Evolutionary conservation across 345 rosid species (phyloP).

Genomic region (Populus ilicifolia): DNA sequence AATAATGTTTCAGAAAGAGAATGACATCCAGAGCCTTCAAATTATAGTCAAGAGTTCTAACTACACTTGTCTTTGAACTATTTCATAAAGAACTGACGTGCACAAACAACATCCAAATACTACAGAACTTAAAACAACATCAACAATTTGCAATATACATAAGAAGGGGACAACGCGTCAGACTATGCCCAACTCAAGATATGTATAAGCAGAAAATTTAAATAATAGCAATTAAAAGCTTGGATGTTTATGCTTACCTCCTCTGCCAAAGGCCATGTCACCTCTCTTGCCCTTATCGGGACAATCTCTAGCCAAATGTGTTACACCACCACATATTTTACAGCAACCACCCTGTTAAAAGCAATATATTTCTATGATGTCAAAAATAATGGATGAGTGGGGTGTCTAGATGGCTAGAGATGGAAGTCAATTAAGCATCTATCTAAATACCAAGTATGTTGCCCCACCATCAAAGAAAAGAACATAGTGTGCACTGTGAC

Average conservation of each 20-base stretch:
- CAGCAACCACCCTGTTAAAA: slow-evolving; percentile 78
- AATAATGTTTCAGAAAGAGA: neutral
- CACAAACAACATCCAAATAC: neutral
- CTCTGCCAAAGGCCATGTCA: slow-evolving; percentile 17
- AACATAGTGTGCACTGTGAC: neutral
- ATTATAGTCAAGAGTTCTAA: neutral
- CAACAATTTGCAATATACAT: neutral
- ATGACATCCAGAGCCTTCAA: neutral
- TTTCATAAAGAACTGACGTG: neutral
- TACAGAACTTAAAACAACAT: neutral
- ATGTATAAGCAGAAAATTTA: neutral
- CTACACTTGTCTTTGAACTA: neutral
- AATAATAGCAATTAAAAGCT: slow-evolving; percentile 11
- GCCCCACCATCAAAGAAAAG: neutral
- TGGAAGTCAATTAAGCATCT: neutral
- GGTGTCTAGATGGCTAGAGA: neutral
- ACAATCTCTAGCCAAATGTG: slow-evolving; percentile 92
- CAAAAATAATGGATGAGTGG: neutral
- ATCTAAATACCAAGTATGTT: neutral
- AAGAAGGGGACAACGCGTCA: neutral
- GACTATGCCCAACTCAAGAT: neutral
- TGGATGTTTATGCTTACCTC: slow-evolving; percentile 42
- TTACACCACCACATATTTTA: slow-evolving; percentile 83
- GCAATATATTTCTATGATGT: slow-evolving; percentile 5
- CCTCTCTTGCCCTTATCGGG: slow-evolving; percentile 56